Evolutionary conservation across 2,329 filamentous ascomycete genomes (phyloP).

Genomic region (Talaromyces sp.): DNA sequence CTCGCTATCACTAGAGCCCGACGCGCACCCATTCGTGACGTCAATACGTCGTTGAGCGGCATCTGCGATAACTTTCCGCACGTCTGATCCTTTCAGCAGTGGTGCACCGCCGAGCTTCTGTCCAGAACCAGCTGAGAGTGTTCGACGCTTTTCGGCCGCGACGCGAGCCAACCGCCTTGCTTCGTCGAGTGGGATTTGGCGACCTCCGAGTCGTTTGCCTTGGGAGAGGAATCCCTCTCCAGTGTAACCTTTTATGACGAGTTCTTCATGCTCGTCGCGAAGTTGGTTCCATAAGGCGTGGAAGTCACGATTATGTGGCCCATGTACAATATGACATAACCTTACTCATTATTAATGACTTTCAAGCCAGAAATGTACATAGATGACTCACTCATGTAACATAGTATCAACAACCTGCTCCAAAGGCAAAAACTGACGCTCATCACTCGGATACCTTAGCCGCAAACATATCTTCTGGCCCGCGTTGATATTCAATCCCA

Average conservation of each 20-base stretch:
- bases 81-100: slow-evolving; percentile 61
- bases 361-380: neutral
- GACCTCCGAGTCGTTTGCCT: slow-evolving; percentile 71
- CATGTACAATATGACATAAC: slow-evolving; percentile 80
- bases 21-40: slow-evolving; percentile 72
- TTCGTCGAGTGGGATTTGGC: slow-evolving; percentile 66
- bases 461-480: slow-evolving; percentile 80
- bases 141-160: slow-evolving; percentile 69
- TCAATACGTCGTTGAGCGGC: slow-evolving; percentile 68
- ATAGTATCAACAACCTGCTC: slow-evolving; percentile 85
- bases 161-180: slow-evolving; percentile 70
- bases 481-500: slow-evolving; percentile 77
- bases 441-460: slow-evolving; percentile 72
- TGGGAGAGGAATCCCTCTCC: slow-evolving; percentile 82
- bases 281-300: slow-evolving; percentile 86
- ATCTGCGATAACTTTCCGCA: slow-evolving; percentile 69
- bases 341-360: slow-evolving; percentile 27
- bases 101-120: slow-evolving; percentile 68
- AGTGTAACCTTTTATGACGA: slow-evolving; percentile 79
- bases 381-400: slow-evolving; percentile 70
- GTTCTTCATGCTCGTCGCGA: slow-evolving; percentile 76
- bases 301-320: slow-evolving; percentile 79
- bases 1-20: slow-evolving; percentile 64
- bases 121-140: slow-evolving; percentile 61
- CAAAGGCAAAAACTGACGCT: slow-evolving; percentile 72